A percentile compares a stretch with the other conserved stretches of the same genome.
These are phyloP conservation scores for Calonectria montana DNA, from an alignment of 2,329 filamentous ascomycete genomes.

Conservation along the genomic window DNA sequence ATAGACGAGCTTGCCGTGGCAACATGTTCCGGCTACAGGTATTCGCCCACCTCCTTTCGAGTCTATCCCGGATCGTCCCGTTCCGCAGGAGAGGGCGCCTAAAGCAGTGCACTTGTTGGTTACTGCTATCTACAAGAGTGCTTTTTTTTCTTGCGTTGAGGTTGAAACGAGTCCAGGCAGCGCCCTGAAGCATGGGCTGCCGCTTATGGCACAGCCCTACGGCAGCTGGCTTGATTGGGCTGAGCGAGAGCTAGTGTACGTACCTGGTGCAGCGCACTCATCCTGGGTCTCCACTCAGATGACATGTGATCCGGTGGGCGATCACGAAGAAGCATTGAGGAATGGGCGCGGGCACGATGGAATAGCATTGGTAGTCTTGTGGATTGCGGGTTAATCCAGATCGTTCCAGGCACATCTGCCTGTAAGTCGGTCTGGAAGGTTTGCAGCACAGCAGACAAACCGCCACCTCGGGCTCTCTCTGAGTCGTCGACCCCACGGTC, in stretches of 20 bases:
- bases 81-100: background rate
- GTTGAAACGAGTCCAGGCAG: constrained; percentile 1
- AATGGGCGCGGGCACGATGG: background rate
- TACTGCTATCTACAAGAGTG: background rate
- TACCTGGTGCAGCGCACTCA: background rate
- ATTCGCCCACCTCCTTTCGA: background rate
- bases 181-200: background rate
- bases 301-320: background rate
- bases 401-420: background rate
- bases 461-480: constrained; percentile 35
- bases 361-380: background rate
- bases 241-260: background rate
- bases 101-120: background rate
- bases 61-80: constrained; percentile 10
- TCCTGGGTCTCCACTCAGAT: background rate
- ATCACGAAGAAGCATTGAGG: constrained; percentile 4
- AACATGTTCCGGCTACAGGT: background rate
- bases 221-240: background rate
- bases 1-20: background rate
- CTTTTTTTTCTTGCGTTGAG: background rate
- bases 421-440: background rate
- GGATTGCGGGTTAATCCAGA: background rate
- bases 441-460: constrained; percentile 12
- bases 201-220: constrained; percentile 2
- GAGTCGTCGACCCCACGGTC: constrained; percentile 23